A percentile compares a stretch with the other conserved stretches of the same genome.
Evolutionary conservation across 2,329 filamentous ascomycete genomes (phyloP).

Genomic region (Alternaria panax): DNA sequence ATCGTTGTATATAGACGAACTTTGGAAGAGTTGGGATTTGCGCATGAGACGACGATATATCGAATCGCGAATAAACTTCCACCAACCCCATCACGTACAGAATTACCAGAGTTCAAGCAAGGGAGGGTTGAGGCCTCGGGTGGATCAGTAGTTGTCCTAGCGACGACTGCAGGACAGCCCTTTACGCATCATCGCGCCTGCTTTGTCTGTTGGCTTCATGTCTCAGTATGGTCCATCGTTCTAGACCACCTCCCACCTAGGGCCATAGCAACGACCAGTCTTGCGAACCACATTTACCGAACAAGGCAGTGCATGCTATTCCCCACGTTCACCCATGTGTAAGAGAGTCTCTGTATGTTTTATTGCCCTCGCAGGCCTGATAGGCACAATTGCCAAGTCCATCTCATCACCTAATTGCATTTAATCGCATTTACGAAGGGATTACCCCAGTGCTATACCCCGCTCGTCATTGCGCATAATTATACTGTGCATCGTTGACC

Average conservation of each 20-base stretch:
- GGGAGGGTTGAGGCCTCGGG: not conserved
- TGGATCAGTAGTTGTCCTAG: not conserved
- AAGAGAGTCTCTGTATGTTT: constrained; percentile 15
- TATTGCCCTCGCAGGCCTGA: constrained; percentile 18
- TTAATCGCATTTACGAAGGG: constrained; percentile 14
- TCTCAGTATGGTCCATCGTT: not conserved
- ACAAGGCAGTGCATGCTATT: constrained; percentile 11
- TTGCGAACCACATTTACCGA: not conserved
- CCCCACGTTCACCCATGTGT: constrained; percentile 13
- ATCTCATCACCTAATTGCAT: constrained; percentile 10
- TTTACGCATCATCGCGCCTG: not conserved
- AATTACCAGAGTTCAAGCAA: not conserved
- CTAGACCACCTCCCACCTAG: not conserved
- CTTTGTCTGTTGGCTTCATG: constrained; percentile 3
- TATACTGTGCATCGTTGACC: constrained; percentile 18
- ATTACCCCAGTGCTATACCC: constrained; percentile 17
- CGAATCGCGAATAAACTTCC: not conserved
- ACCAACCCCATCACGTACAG: not conserved
- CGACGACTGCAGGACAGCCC: constrained; percentile 2
- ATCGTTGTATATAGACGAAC: constrained; percentile 24
- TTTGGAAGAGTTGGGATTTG: constrained; percentile 9
- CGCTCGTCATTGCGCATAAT: constrained; percentile 21
- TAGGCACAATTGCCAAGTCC: constrained; percentile 6
- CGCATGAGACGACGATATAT: not conserved
- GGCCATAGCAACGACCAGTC: not conserved